These are phyloP conservation scores for Platanthera guangdongensis DNA, from an alignment of 106 monocot genomes.

Conservation along the genomic window DNA sequence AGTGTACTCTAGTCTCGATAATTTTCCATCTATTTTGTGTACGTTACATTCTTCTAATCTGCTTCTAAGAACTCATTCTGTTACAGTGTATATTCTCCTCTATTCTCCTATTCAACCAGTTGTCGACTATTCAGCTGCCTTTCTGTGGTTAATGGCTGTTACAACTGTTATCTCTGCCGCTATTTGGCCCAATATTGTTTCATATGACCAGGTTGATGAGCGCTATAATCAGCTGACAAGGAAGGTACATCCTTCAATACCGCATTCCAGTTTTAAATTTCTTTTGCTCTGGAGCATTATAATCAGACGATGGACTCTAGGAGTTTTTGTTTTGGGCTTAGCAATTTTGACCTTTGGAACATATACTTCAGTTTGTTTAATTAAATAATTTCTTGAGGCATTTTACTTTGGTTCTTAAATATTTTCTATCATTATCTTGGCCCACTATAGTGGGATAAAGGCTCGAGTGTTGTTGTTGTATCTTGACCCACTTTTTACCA, in stretches of 20 bases:
- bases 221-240: conserved; percentile 5
- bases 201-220: conserved; percentile 43
- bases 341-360: not conserved
- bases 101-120: conserved; percentile 61
- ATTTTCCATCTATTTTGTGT: not conserved
- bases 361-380: not conserved
- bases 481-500: not conserved
- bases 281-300: not conserved
- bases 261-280: not conserved
- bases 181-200: conserved; percentile 54
- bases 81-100: conserved; percentile 58
- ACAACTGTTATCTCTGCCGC: conserved; percentile 52
- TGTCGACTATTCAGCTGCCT: conserved; percentile 39
- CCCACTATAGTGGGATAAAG: not conserved
- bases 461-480: not conserved
- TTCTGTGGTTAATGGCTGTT: conserved; percentile 78
- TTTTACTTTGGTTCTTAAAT: not conserved
- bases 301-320: not conserved
- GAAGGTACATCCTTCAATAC: not conserved
- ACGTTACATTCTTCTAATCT: not conserved
- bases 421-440: not conserved
- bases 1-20: not conserved
- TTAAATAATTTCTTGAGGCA: not conserved
- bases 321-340: not conserved
- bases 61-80: not conserved